These are phyloP conservation scores for Saccharomyces pastorianus DNA, from an alignment of 1,139 yeast genomes.

Conservation along the genomic window DNA sequence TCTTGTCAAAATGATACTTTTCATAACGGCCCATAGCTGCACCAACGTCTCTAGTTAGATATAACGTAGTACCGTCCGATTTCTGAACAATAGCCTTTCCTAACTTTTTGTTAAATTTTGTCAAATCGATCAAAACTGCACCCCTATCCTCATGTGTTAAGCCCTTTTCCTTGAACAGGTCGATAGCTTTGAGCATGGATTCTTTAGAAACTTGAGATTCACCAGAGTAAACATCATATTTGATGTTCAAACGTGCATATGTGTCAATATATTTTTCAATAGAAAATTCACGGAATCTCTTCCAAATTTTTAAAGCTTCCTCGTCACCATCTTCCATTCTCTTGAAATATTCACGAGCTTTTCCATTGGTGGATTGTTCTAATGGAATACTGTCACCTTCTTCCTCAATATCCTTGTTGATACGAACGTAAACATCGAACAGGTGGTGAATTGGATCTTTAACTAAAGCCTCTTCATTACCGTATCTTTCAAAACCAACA, in stretches of 20 bases:
- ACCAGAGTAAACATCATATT: constrained; percentile 84
- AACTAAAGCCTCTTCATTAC: constrained; percentile 63
- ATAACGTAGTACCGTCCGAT: constrained; percentile 91
- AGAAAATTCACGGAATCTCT: constrained; percentile 79
- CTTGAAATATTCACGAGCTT: constrained; percentile 82
- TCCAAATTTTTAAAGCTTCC: constrained; percentile 73
- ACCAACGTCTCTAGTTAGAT: constrained; percentile 94
- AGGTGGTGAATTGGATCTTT: constrained; percentile 88
- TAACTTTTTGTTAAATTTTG: constrained; percentile 79
- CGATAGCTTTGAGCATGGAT: constrained; percentile 58
- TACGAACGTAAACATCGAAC: constrained; percentile 85
- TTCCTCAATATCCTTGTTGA: constrained; percentile 68
- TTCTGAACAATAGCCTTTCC: constrained; percentile 93
- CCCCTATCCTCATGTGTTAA: constrained; percentile 85
- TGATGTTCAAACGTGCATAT: constrained; percentile 84
- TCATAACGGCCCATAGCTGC: constrained; percentile 90
- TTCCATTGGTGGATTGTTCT: constrained; percentile 54
- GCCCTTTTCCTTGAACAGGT: constrained; percentile 56
- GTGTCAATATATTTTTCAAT: constrained; percentile 81
- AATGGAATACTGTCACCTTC: constrained; percentile 62
- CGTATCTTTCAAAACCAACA: constrained; percentile 81
- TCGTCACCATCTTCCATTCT: constrained; percentile 92
- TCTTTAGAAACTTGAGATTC: constrained; percentile 87
- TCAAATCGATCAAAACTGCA: constrained; percentile 80
- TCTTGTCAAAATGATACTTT: constrained; percentile 80